Conservation (phyloP, 331 rosid species). For the Rosa hybrid region DNA sequence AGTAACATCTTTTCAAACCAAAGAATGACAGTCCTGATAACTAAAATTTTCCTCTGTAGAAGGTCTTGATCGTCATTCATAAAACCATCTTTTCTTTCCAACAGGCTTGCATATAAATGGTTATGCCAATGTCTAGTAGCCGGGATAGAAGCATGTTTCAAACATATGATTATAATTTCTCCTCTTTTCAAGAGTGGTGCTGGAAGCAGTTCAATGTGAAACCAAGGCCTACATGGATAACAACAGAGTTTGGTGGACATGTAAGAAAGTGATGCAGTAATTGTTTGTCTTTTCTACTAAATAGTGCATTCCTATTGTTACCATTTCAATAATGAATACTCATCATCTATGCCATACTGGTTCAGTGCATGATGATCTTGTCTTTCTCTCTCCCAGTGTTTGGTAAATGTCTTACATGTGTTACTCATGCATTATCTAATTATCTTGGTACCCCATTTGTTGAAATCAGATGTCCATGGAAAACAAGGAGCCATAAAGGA, state of each 20-base stretch:
- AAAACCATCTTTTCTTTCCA: slow-evolving; percentile 9
- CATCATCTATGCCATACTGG: no score
- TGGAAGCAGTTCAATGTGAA: slow-evolving; percentile 42
- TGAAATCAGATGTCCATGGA: background rate
- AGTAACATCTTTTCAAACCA: background rate
- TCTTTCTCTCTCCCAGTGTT: no score
- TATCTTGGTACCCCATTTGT: background rate
- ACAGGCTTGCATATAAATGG: slow-evolving; percentile 91
- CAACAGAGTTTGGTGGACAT: slow-evolving; percentile 62
- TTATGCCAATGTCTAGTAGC: slow-evolving; percentile 83
- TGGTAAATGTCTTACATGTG: background rate
- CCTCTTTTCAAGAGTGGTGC: slow-evolving; percentile 58
- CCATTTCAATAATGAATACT: no score
- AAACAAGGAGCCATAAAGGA: background rate
- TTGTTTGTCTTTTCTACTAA: no score
- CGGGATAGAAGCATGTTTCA: slow-evolving; percentile 62
- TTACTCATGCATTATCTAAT: background rate
- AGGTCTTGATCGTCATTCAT: background rate
- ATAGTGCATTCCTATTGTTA: no score
- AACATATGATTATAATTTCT: slow-evolving; percentile 48
- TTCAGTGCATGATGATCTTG: no score
- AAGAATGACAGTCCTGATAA: background rate
- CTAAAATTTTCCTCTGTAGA: background rate
- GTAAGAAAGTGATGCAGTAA: no score
- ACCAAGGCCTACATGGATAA: slow-evolving; percentile 75